Evolutionary conservation across 1,284 basidiomycete genomes (phyloP), one percentile per base, ranked within the genome.

Genomic region (Marasmius oreades): DNA sequence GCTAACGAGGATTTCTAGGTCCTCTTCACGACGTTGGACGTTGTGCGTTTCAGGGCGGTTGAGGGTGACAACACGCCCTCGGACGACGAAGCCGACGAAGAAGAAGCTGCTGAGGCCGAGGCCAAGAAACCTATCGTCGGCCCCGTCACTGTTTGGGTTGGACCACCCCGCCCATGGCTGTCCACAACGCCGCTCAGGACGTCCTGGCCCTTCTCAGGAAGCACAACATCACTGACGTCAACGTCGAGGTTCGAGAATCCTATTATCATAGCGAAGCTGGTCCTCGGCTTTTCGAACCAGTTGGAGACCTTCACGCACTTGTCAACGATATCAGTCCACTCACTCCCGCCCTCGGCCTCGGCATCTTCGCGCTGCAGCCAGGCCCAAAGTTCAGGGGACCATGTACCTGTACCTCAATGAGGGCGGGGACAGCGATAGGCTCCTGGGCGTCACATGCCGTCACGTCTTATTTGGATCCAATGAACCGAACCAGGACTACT

Each of bases 111-210:
- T 12, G 46, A 50, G 34, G 42, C 22, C 34, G 39, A 43, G 24
- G 14, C 26, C 37, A 23, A 37, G 22, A 37, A n/a, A 14, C 33
- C 33, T 20, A 23, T 12, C 20, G 20, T 34, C 51, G 43, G 26
- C 33, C 44, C 37, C 58, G 61, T 63, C 53, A 76, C 74, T 3
- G 72, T 77, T 60, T 76, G 74, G 75, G 58, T 77, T 2, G 74
- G 73, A 8, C 34, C 0, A 73, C 75, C 53, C 52, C 67, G 53
- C 69, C 71, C 52, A 61, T 58, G 28, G 59, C 48, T 48, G 74
- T 73, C 1, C 58, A 44, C 66, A 58, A 72, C 3, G 65, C 66
- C 1, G 48, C 71, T 55, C 51, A 63, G 1, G 66, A 68, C 36
- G 73, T 76, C 63, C 67, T 70, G 56, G 53, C 60, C 33, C 28